Conservation (phyloP, 495 filamentous ascomycete species). For the Penicillium goetzii region DNA sequence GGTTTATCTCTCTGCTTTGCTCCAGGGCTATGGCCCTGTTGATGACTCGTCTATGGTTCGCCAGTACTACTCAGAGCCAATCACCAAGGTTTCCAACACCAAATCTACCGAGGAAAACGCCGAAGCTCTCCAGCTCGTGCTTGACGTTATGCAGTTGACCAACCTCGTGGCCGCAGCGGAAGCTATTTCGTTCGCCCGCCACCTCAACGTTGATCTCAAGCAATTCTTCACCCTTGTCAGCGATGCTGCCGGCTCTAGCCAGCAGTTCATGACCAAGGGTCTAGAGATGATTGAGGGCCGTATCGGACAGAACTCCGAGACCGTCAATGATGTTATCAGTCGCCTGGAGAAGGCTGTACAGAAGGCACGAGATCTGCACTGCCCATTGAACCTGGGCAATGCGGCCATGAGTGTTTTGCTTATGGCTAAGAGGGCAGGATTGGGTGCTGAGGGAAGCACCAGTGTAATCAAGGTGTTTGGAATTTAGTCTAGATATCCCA, state of each 20-base stretch:
- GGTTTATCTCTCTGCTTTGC: conserved; percentile 63
- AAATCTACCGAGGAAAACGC: conserved; percentile 35
- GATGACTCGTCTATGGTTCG: conserved; percentile 74
- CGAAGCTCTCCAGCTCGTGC: conserved; percentile 55
- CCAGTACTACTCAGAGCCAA: conserved; percentile 56
- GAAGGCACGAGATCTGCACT: conserved; percentile 57
- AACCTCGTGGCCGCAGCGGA: conserved; percentile 68
- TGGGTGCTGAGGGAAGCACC: conserved; percentile 36
- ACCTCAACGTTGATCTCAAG: conserved; percentile 63
- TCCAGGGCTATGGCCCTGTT: conserved; percentile 63
- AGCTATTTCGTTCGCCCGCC: conserved; percentile 65
- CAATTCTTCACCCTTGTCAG: conserved; percentile 69
- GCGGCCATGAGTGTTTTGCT: conserved; percentile 44
- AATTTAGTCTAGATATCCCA: conserved; percentile 22
- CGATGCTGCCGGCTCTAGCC: conserved; percentile 71
- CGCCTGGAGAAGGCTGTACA: conserved; percentile 64
- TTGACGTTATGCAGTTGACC: conserved; percentile 63
- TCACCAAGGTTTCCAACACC: conserved; percentile 36
- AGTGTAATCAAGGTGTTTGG: conserved; percentile 45
- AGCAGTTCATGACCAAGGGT: conserved; percentile 60
- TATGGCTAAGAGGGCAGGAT: conserved; percentile 40
- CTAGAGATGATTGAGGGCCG: conserved; percentile 53
- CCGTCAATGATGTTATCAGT: conserved; percentile 59
- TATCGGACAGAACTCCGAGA: conserved; percentile 38
- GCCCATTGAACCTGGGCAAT: conserved; percentile 48